Conservation (phyloP, 2,329 filamentous ascomycete genomes). For the Alternaria sp. region DNA sequence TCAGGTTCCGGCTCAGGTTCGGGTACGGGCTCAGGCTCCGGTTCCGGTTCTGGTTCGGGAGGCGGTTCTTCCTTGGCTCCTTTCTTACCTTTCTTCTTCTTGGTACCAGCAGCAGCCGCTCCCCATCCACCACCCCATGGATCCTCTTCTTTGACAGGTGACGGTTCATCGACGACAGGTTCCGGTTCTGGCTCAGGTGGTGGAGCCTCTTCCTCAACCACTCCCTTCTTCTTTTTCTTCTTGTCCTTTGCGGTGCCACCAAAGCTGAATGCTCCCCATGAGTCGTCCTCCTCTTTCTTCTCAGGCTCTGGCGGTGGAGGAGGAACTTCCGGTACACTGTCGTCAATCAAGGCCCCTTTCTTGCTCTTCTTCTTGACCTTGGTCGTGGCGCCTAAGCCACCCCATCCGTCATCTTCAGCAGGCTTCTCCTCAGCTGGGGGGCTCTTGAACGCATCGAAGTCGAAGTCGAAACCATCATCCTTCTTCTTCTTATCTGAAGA, state of each 20-base stretch:
- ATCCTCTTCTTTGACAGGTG: constrained; percentile 43
- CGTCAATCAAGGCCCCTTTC: constrained; percentile 45
- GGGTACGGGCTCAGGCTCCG: constrained; percentile 21
- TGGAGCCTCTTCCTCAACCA: constrained; percentile 29
- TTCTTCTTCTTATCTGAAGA: constrained; percentile 50
- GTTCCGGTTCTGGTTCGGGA: constrained; percentile 26
- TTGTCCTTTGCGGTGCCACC: constrained; percentile 40
- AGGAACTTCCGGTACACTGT: constrained; percentile 32
- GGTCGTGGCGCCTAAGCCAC: constrained; percentile 44
- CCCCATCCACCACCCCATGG: constrained; percentile 40
- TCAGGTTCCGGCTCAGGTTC: constrained; percentile 25
- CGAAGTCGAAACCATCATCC: constrained; percentile 45
- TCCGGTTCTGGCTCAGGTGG: constrained; percentile 38
- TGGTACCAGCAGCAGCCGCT: constrained; percentile 25
- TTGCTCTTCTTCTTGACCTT: constrained; percentile 56
- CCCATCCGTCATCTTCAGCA: constrained; percentile 44
- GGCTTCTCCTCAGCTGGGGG: constrained; percentile 33
- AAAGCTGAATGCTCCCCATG: constrained; percentile 37
- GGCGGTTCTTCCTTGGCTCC: constrained; percentile 28
- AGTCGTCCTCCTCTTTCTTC: constrained; percentile 39
- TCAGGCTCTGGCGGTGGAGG: constrained; percentile 30
- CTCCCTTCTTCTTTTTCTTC: constrained; percentile 49
- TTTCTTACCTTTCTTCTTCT: constrained; percentile 46
- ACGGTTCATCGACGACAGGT: constrained; percentile 41
- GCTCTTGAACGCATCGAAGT: constrained; percentile 45